Conservation (phyloP, 768 basidiomycete genomes). For the Erythrobasidium yunnanense region DNA sequence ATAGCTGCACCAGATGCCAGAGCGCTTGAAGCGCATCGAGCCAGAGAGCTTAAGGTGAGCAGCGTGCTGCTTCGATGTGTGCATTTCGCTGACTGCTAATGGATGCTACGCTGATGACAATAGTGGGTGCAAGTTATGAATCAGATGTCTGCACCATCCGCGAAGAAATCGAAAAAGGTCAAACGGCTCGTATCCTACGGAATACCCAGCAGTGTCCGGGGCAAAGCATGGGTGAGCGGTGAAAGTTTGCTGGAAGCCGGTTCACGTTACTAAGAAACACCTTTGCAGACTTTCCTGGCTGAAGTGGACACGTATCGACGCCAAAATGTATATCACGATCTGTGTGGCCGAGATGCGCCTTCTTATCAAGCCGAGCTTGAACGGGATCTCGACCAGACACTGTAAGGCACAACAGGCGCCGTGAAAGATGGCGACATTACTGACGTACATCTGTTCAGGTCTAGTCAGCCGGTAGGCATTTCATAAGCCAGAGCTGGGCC, state of each 20-base stretch:
- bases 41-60: constrained; percentile 16
- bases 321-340: constrained; percentile 17
- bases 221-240: background rate
- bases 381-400: background rate
- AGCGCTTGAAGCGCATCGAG: constrained; percentile 12
- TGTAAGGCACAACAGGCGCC: background rate
- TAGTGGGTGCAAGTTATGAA: constrained; percentile 23
- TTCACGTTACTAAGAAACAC: background rate
- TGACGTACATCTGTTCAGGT: background rate
- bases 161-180: constrained; percentile 20
- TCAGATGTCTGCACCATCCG: constrained; percentile 1
- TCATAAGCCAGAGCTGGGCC: background rate
- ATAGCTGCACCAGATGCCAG: background rate
- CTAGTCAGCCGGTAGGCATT: background rate
- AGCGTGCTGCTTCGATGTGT: background rate
- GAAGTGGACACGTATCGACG: background rate
- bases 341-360: background rate
- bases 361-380: background rate
- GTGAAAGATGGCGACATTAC: background rate
- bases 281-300: constrained; percentile 1
- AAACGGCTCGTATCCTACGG: constrained; percentile 7
- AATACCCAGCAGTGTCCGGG: constrained; percentile 7
- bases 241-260: background rate
- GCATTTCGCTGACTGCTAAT: too few relatives aligned
- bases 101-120: too few relatives aligned